A percentile compares a stretch with the other conserved stretches of the same genome.
phyloP scores from a whole-genome alignment of 192 early-diverging fungal genomes.

The Linnemannia zychae region DNA sequence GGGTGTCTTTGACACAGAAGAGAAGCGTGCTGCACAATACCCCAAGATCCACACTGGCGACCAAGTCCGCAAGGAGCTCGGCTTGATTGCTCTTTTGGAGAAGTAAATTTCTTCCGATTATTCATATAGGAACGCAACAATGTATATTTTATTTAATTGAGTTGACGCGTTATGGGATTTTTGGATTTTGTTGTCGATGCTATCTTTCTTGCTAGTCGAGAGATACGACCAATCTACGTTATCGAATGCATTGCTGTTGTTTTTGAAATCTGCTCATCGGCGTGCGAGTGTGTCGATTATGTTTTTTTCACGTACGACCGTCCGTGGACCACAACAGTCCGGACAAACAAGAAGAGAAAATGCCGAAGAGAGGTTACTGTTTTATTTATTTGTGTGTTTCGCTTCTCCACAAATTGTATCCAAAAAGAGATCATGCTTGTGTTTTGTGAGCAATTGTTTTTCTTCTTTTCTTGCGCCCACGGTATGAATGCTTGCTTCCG shows the following conservation, averaged over 20 bases:
- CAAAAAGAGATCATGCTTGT: neutral
- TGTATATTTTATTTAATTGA: neutral
- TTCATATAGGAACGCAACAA: neutral
- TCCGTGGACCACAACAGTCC: neutral
- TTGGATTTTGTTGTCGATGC: neutral
- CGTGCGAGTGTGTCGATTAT: too few species aligned
- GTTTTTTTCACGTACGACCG: neutral
- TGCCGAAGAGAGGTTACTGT: neutral
- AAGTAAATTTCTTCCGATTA: slow-evolving; percentile 16
- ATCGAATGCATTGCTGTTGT: too few species aligned
- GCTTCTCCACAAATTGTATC: slow-evolving; percentile 5
- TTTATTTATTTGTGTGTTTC: neutral
- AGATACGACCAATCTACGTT: neutral
- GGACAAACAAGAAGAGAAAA: neutral
- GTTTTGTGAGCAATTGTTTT: slow-evolving; percentile 2
- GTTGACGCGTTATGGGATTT: neutral
- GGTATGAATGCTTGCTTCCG: neutral
- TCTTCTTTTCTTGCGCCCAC: neutral
- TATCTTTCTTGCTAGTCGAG: neutral
- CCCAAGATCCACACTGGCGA: slow-evolving; percentile 72
- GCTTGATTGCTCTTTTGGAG: slow-evolving; percentile 70
- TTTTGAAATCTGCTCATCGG: too few species aligned
- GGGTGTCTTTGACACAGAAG: slow-evolving; percentile 56
- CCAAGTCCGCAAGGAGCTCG: slow-evolving; percentile 75
- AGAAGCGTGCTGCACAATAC: slow-evolving; percentile 69